Conservation (phyloP, 2,329 filamentous ascomycete species). For the Paecilomyces formosus region DNA sequence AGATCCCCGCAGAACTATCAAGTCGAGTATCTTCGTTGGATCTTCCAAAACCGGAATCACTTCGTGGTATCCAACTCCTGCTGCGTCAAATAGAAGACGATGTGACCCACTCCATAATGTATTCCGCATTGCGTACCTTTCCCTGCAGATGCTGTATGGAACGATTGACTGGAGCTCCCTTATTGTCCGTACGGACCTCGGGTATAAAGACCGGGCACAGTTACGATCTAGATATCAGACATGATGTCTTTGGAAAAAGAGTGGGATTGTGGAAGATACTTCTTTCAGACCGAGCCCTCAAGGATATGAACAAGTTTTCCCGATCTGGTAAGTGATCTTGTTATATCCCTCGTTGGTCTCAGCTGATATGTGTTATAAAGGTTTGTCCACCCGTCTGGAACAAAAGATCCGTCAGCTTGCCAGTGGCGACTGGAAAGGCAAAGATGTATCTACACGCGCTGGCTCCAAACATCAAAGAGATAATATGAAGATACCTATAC, state of each 20-base stretch:
- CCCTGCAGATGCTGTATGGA: conserved; percentile 13
- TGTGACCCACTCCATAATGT: conserved; percentile 4
- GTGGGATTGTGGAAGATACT: conserved; percentile 14
- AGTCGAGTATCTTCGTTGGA: neutral
- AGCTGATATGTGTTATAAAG: neutral
- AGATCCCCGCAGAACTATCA: neutral
- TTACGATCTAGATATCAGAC: neutral
- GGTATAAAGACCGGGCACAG: neutral
- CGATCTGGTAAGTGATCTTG: neutral
- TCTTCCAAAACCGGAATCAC: neutral
- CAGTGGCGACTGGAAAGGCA: conserved; percentile 11
- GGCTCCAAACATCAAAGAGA: conserved; percentile 4
- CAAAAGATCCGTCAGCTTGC: conserved; percentile 12
- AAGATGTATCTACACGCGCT: conserved; percentile 2
- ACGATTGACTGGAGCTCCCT: neutral
- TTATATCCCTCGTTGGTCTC: neutral
- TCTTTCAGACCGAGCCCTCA: conserved; percentile 10
- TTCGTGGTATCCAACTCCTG: neutral
- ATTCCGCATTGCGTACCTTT: conserved; percentile 7
- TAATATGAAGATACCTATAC: conserved; percentile 7
- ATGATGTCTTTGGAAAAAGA: conserved; percentile 10
- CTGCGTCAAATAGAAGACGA: neutral
- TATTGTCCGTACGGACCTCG: neutral
- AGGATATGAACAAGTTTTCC: conserved; percentile 3
- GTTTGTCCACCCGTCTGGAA: conserved; percentile 4